Conservation (phyloP, 2,329 filamentous ascomycete species). For the Cadophora gregata region DNA sequence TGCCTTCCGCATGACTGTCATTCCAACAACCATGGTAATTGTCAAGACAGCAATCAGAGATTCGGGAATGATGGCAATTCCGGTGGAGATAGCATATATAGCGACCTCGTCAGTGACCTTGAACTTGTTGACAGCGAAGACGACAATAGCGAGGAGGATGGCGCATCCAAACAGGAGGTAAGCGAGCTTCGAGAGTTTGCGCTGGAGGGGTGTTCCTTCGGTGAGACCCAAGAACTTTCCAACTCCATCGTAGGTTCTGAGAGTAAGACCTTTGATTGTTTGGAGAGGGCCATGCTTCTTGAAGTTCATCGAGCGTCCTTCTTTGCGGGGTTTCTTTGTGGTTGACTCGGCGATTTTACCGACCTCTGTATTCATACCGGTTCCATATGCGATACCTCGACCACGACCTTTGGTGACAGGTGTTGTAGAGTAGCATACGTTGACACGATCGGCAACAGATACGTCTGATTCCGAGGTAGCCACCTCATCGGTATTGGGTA, state of each 20-base stretch:
- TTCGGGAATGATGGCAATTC: slow-evolving; percentile 66
- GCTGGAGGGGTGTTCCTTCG: slow-evolving; percentile 68
- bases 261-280: slow-evolving; percentile 55
- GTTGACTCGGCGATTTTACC: slow-evolving; percentile 59
- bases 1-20: slow-evolving; percentile 52
- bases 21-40: slow-evolving; percentile 58
- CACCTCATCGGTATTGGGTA: slow-evolving; percentile 36
- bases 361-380: slow-evolving; percentile 63
- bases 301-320: slow-evolving; percentile 53
- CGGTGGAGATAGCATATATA: slow-evolving; percentile 44
- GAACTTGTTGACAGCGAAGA: slow-evolving; percentile 52
- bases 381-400: slow-evolving; percentile 58
- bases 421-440: slow-evolving; percentile 61
- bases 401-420: slow-evolving; percentile 61
- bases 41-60: slow-evolving; percentile 59
- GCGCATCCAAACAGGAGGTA: slow-evolving; percentile 67
- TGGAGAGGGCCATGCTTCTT: slow-evolving; percentile 52
- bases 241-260: slow-evolving; percentile 54
- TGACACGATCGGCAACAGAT: slow-evolving; percentile 59
- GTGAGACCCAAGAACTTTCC: slow-evolving; percentile 63
- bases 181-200: slow-evolving; percentile 68
- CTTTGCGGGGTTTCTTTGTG: slow-evolving; percentile 58
- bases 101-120: slow-evolving; percentile 50
- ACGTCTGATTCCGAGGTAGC: slow-evolving; percentile 50
- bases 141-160: slow-evolving; percentile 48